Conservation (phyloP, 1,139 yeast species). For the Nadsonia starkeyi-henricii region DNA sequence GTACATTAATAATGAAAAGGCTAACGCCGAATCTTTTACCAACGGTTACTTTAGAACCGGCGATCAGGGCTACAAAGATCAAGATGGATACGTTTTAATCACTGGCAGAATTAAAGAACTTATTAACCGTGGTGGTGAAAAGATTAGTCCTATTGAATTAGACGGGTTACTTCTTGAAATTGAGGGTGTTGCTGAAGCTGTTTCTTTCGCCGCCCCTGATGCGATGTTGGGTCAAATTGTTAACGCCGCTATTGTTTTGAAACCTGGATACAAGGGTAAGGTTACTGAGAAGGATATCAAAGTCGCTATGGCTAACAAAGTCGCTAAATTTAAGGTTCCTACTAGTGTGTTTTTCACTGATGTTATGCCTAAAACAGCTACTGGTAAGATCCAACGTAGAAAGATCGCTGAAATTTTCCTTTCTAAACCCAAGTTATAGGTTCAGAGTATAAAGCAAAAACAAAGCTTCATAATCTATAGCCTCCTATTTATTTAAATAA, state of each 20-base stretch:
- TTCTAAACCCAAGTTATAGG: constrained; percentile 5
- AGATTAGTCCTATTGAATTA: constrained; percentile 23
- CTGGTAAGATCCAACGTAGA: constrained; percentile 20
- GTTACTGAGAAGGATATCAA: constrained; percentile 13
- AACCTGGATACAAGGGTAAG: constrained; percentile 5
- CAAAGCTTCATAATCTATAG: not conserved
- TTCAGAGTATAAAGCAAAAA: not conserved
- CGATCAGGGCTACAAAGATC: constrained; percentile 23
- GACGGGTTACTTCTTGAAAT: constrained; percentile 22
- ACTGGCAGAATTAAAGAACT: constrained; percentile 25
- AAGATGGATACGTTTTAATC: constrained; percentile 19
- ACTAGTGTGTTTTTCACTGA: constrained; percentile 18
- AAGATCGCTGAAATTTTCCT: constrained; percentile 6
- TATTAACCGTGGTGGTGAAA: constrained; percentile 26
- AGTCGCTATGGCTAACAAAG: constrained; percentile 14
- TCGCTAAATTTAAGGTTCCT: constrained; percentile 23
- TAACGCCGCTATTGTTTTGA: constrained; percentile 19
- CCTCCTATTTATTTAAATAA: not conserved
- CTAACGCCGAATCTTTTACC: constrained; percentile 50
- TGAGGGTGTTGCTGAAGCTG: constrained; percentile 19
- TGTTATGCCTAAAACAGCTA: constrained; percentile 23
- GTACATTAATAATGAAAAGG: constrained; percentile 52
- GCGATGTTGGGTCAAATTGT: constrained; percentile 22
- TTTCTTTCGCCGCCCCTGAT: constrained; percentile 23
- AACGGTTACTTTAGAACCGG: constrained; percentile 38